Conservation (phyloP, 495 filamentous ascomycete species). For the Xylaria grammica region DNA sequence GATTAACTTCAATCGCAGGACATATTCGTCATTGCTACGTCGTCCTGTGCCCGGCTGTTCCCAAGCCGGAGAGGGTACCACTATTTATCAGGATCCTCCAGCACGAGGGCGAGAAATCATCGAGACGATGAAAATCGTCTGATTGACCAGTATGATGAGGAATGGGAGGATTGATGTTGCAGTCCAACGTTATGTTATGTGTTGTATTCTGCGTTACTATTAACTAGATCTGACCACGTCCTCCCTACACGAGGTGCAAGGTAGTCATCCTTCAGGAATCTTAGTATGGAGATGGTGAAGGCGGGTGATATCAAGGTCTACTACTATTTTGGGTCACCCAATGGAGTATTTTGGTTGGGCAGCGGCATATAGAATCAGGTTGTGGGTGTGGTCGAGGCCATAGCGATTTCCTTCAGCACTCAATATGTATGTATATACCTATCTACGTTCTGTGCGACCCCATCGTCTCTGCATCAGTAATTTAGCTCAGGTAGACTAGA, state of each 20-base stretch:
- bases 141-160: slow-evolving; percentile 96
- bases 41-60: slow-evolving; percentile 73
- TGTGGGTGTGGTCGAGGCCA: neutral
- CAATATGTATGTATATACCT: slow-evolving; percentile 13
- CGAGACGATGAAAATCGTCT: slow-evolving; percentile 88
- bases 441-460: neutral
- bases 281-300: neutral
- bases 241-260: neutral
- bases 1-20: slow-evolving; percentile 62
- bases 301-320: slow-evolving; percentile 1
- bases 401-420: neutral
- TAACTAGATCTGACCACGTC: neutral
- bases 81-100: slow-evolving; percentile 55
- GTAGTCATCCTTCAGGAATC: slow-evolving; percentile 14
- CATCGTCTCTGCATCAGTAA: no score
- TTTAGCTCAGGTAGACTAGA: no score
- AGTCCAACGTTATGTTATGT: neutral
- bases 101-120: slow-evolving; percentile 49
- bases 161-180: slow-evolving; percentile 66
- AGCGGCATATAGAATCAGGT: slow-evolving; percentile 8
- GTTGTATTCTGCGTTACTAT: neutral
- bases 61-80: slow-evolving; percentile 68
- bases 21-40: slow-evolving; percentile 76
- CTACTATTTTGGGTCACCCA: slow-evolving; percentile 20
- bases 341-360: slow-evolving; percentile 7